Percentiles rank a stretch among this genome's conserved stretches.
Evolutionary conservation across 1,139 yeast species (phyloP).

Genomic region (Trichomonascaceae sp.): DNA sequence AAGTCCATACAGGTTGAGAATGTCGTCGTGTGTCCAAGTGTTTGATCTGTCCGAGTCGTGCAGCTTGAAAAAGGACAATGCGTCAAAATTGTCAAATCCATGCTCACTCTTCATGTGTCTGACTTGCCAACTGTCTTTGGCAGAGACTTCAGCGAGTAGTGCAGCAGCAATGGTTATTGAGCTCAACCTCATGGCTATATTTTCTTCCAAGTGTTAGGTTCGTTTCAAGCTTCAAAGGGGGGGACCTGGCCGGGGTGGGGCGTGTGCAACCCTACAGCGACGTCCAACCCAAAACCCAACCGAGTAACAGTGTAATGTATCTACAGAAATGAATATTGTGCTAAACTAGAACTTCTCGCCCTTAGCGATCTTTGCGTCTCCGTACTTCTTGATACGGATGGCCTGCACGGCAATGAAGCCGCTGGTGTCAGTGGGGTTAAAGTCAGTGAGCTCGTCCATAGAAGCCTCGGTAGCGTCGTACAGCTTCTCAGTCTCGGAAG

Average conservation of each 20-base stretch:
- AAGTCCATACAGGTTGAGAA: constrained; percentile 70
- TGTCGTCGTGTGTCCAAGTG: constrained; percentile 39
- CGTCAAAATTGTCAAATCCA: constrained; percentile 57
- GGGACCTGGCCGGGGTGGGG: not conserved
- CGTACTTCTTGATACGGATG: constrained; percentile 94
- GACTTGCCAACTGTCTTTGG: constrained; percentile 25
- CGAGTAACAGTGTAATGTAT: too few species aligned
- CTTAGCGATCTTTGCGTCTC: constrained; percentile 82
- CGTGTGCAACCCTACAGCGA: not conserved
- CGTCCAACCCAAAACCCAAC: too few species aligned
- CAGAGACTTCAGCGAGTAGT: constrained; percentile 1
- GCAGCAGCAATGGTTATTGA: not conserved
- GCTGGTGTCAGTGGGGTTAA: constrained; percentile 91
- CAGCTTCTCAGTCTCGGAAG: constrained; percentile 85
- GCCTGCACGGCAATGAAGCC: constrained; percentile 98
- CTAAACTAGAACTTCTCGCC: constrained; percentile 37
- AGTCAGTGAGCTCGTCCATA: constrained; percentile 97
- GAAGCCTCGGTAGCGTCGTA: constrained; percentile 97
- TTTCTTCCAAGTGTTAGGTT: too few species aligned
- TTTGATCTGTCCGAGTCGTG: constrained; percentile 53
- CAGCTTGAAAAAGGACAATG: constrained; percentile 63
- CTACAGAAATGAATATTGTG: too few species aligned
- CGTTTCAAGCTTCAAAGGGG: not conserved
- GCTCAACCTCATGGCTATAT: not conserved
- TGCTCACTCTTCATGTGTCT: constrained; percentile 87